These are phyloP conservation scores for Lactarius psammicola DNA, from an alignment of 768 basidiomycete genomes.

Conservation along the genomic window DNA sequence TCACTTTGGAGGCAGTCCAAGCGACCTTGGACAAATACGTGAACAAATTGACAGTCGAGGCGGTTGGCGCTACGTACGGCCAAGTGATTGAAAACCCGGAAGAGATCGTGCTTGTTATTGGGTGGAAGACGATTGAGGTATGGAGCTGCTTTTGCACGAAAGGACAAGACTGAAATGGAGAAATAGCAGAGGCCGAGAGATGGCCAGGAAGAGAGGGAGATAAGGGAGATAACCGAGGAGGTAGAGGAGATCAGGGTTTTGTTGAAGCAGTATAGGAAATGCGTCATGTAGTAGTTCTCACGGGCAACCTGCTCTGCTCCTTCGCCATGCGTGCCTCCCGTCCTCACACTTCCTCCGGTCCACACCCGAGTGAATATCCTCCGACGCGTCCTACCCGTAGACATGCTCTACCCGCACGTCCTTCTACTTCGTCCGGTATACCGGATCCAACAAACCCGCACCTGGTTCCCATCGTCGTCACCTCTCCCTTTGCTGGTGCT, in stretches of 20 bases:
- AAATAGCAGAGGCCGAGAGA: neutral
- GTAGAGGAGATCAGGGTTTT: neutral
- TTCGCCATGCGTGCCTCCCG: slow-evolving; percentile 22
- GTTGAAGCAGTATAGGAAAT: neutral
- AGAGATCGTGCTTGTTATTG: slow-evolving; percentile 1
- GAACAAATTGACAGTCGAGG: neutral
- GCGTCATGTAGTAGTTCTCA: neutral
- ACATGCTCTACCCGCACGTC: neutral
- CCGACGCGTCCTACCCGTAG: slow-evolving; percentile 1
- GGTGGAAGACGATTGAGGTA: slow-evolving; percentile 16
- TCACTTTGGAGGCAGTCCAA: neutral
- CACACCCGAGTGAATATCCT: neutral
- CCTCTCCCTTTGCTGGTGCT: slow-evolving; percentile 14
- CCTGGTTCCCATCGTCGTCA: slow-evolving; percentile 3
- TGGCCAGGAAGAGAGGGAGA: neutral
- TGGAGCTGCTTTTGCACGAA: neutral
- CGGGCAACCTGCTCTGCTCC: neutral
- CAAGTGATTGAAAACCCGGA: slow-evolving; percentile 12
- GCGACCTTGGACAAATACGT: slow-evolving; percentile 10
- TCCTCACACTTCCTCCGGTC: slow-evolving; percentile 14
- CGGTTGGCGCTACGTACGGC: slow-evolving; percentile 11
- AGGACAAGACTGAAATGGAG: neutral
- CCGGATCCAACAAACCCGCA: slow-evolving; percentile 9
- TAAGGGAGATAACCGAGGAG: neutral
- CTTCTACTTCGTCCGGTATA: slow-evolving; percentile 22